phyloP scores from a whole-genome alignment of 2,329 filamentous ascomycete species.

The Nemania sp. region DNA sequence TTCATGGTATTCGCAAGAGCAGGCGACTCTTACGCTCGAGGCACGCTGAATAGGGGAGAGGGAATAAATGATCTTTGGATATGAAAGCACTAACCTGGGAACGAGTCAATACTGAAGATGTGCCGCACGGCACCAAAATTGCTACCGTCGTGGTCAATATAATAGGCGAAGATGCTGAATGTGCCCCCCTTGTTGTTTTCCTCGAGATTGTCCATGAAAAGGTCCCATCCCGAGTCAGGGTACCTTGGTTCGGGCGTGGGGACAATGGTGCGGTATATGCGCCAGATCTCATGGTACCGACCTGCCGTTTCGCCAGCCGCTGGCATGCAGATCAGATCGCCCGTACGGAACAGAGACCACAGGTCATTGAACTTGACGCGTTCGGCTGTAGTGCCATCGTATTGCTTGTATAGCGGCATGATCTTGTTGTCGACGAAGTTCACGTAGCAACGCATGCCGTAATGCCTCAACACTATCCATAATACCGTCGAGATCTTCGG shows the following conservation, averaged over 20 bases:
- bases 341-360: constrained; percentile 48
- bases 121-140: constrained; percentile 46
- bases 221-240: constrained; percentile 43
- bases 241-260: constrained; percentile 41
- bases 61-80: not conserved
- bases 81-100: constrained; percentile 42
- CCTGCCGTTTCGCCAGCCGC: constrained; percentile 42
- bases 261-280: constrained; percentile 42
- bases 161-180: constrained; percentile 47
- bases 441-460: constrained; percentile 48
- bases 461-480: constrained; percentile 48
- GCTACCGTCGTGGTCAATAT: constrained; percentile 49
- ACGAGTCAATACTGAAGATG: constrained; percentile 44
- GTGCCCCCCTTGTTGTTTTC: constrained; percentile 38
- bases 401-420: constrained; percentile 43
- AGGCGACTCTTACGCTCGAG: not conserved
- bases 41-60: not conserved
- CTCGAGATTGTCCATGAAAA: constrained; percentile 43
- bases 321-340: constrained; percentile 49
- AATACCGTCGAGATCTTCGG: constrained; percentile 42
- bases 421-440: constrained; percentile 50
- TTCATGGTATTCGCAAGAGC: too few relatives aligned
- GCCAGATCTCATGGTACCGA: constrained; percentile 47
- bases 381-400: constrained; percentile 35
- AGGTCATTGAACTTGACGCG: constrained; percentile 48